Base-by-base conservation (phyloP, 768 basidiomycete species). In the Neoboletus magnificus region DNA sequence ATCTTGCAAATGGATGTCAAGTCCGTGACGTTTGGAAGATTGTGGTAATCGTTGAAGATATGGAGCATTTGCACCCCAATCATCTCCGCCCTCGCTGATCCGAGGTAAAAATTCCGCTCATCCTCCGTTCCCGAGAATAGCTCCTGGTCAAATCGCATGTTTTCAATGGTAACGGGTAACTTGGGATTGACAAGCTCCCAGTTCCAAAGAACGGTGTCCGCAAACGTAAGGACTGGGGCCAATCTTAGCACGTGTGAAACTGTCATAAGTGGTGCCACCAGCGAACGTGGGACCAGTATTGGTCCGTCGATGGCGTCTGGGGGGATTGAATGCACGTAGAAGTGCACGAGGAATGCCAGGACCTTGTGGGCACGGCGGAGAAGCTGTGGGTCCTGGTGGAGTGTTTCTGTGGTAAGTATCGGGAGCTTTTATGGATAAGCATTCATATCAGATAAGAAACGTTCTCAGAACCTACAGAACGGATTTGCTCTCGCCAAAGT, bases 151-250 rank as follows among this genome's bases (percentile, higher is more conserved):
- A 87, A 82, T 20, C 79, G 83, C 66, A 95, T 85, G 74, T 97
- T 98, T 61, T 83, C 80, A 45, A 79, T 66, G 44, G 87, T 82
- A 29, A 84, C 73, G 42, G 89, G 87, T 36, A 77, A 68, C 22
- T 71, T 69, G 23, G 86, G 76, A 64, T 87, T 76, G 52, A 81
- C 67, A 41, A 82, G 76, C 36, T 84, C 83, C 79, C 83, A 88
- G 68, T 98, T 97, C 92, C 93, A 99, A 1, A 98, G 80, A 15
- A 99, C 95, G 18, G 91, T 93, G 68, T 97, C 96, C 27, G 95
- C 91, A 67, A 93, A 99, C 0, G 95, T 99, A 60, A 98, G 77
- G 58, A 99, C 83, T 5, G 96, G 96, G 7, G 95, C 93, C n/a
- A 95, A 86, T 49, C 84, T 85, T 40, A 99, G 80, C 49, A 80